Evolutionary conservation across 2,329 filamentous ascomycete genomes (phyloP), one percentile per base, ranked within the genome.

Genomic region (Monilinia polystroma): DNA sequence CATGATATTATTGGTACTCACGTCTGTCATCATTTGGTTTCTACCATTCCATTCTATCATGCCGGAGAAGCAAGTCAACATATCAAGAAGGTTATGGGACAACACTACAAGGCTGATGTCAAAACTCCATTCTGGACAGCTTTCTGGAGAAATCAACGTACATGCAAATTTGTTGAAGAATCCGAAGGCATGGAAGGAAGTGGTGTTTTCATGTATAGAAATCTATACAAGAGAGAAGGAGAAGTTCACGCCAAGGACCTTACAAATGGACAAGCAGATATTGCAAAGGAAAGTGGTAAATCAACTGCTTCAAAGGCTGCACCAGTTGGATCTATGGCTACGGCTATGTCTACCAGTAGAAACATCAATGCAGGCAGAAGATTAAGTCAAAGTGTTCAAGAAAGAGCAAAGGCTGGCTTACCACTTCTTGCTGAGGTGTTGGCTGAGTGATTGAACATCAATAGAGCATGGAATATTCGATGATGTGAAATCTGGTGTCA

Each of bases 1-100:
- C 87, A 89, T 77, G 83, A 84, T 69, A 89, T 89, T 75, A 86
- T 88, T 55, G 85, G 87, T 70, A 83, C 83, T 63, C 86, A 89
- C 73, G 86, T 89, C 23, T 81, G 87, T 32, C 86, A 88, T 76
- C 87, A 89, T 72, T 77, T 85, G 14, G 85, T 87, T 76, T 82
- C 85, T 78, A 83, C 78, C 71, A 87, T 87, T 56, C 85, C 85
- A 18, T 86, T 86, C 76, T 88, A 88, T 79, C 79, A 85, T 71
- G 84, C 84, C 29, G 81, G 84, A 68, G 82, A 85, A 73, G 85
- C 85, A n/a, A 85, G 84, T 12, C 78, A 81, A 67, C 82, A 84
- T 49, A 84, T 87, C 74, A 80, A 80, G 73, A 81, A 81, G 12
- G 76, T 87, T n/a, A 80, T 87, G 23, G 85, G 85, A 10, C 78